A percentile compares a stretch with the other conserved stretches of the same genome.
These are phyloP conservation scores for Rhodosporidiobolus sp. DNA, from an alignment of 768 basidiomycete species.

Conservation along the genomic window DNA sequence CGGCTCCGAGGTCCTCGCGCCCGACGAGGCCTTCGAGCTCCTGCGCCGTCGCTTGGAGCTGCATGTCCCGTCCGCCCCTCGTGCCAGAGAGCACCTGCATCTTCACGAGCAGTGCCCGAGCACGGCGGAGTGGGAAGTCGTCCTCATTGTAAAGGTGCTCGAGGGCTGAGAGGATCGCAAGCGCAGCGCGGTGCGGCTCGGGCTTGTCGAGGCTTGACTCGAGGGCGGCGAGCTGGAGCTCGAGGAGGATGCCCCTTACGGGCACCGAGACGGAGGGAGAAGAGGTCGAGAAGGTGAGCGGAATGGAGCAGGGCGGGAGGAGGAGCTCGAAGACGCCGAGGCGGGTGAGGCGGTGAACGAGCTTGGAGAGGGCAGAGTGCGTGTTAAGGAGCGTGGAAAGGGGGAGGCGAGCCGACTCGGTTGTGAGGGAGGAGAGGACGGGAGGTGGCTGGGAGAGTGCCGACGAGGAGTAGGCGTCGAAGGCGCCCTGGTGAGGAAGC, in stretches of 20 bases:
- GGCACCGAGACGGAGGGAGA: slow-evolving; percentile 16
- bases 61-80: slow-evolving; percentile 44
- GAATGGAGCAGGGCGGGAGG: slow-evolving; percentile 19
- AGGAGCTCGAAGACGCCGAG: slow-evolving; percentile 42
- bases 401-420: background rate
- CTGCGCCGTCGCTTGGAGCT: slow-evolving; percentile 44
- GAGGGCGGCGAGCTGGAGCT: slow-evolving; percentile 42
- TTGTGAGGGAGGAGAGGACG: background rate
- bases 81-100: slow-evolving; percentile 57
- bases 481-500: slow-evolving; percentile 30
- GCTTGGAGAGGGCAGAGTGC: slow-evolving; percentile 11
- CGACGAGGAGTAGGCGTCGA: slow-evolving; percentile 33
- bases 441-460: slow-evolving; percentile 5
- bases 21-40: slow-evolving; percentile 10
- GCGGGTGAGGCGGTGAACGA: slow-evolving; percentile 29
- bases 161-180: slow-evolving; percentile 55
- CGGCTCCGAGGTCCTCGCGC: slow-evolving; percentile 49
- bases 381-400: slow-evolving; percentile 16
- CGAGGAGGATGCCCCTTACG: slow-evolving; percentile 38
- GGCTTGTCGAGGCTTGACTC: slow-evolving; percentile 37
- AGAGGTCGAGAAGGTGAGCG: slow-evolving; percentile 22
- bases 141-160: slow-evolving; percentile 56
- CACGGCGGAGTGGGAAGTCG: slow-evolving; percentile 59
- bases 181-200: slow-evolving; percentile 34
- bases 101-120: slow-evolving; percentile 56